Evolutionary conservation across 768 basidiomycete species (phyloP), one percentile per base, ranked within the genome.

Genomic region (Coprinellus micaceus): DNA sequence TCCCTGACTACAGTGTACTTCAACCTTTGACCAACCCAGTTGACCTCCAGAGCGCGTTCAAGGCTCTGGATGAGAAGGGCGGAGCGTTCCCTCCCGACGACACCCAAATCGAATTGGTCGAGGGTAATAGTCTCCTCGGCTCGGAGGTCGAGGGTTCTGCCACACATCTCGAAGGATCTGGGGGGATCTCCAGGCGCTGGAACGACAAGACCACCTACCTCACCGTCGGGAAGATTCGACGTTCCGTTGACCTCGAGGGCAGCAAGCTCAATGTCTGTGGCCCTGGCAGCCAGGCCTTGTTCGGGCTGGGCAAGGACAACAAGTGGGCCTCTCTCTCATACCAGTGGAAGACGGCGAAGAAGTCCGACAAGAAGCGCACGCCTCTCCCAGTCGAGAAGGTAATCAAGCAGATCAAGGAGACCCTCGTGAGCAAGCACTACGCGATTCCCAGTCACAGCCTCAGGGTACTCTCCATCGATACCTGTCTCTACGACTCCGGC

Each of bases 401-500:
- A 6, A 53, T 53, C 36, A 53, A 36, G 45, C 43, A 44, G 13
- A 58, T 43, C 19, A 44, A 41, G 12, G 37, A 51, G 26, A 28
- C 52, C 33, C 44, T 58, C 45, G 47, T 46, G 36, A 5, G 11
- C 4, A 21, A 30, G 19, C 37, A 46, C 36, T 17, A 29, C 24
- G 26, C 37, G 12, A 45, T 29, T 29, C 40, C 47, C n/a, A 21
- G 17, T 17, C 19, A 36, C 11, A 47, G n/a, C n/a, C n/a, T 57
- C 24, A 37, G 36, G 13, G 51, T 57, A 10, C 25, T 52, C 22
- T 25, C 24, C 6, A 43, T 57, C 30, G 56, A 57, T 7, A 33
- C 49, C n/a, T 57, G 56, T 36, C 53, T 44, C 33, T 57, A 52
- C 51, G 56, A 57, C 22, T 52, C 50, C 13, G 51, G 40, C 21